Conservation (phyloP, 2,329 filamentous ascomycete genomes). For the Ascosphaera apis region DNA sequence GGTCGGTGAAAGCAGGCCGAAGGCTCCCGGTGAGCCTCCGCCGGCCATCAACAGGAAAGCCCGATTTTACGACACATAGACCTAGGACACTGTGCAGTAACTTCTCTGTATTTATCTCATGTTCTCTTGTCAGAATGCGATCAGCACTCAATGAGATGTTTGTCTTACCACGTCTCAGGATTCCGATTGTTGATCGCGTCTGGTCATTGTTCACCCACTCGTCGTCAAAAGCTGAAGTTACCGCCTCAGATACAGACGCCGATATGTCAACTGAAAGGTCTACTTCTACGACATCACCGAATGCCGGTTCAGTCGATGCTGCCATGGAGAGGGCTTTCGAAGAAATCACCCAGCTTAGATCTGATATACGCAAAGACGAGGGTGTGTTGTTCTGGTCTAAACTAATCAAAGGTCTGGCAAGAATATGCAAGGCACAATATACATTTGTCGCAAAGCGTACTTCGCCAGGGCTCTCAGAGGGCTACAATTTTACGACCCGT, state of each 20-base stretch:
- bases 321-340: neutral
- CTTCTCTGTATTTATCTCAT: neutral
- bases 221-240: neutral
- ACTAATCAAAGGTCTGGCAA: slow-evolving; percentile 40
- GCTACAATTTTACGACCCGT: neutral
- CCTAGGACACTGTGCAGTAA: neutral
- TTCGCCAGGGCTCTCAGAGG: neutral
- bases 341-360: neutral
- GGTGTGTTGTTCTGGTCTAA: slow-evolving; percentile 40
- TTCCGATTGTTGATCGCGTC: neutral
- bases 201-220: neutral
- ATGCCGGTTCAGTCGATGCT: neutral
- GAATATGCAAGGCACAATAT: slow-evolving; percentile 41
- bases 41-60: neutral
- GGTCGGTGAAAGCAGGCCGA: slow-evolving; percentile 1
- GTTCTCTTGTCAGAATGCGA: neutral
- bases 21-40: neutral
- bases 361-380: slow-evolving; percentile 24
- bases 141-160: neutral
- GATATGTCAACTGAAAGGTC: neutral
- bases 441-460: slow-evolving; percentile 44
- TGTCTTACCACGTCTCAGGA: neutral
- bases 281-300: neutral
- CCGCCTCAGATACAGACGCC: neutral
- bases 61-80: neutral